Evolutionary conservation across 441 rosid species (phyloP).

Genomic region (Sinapis alba): DNA sequence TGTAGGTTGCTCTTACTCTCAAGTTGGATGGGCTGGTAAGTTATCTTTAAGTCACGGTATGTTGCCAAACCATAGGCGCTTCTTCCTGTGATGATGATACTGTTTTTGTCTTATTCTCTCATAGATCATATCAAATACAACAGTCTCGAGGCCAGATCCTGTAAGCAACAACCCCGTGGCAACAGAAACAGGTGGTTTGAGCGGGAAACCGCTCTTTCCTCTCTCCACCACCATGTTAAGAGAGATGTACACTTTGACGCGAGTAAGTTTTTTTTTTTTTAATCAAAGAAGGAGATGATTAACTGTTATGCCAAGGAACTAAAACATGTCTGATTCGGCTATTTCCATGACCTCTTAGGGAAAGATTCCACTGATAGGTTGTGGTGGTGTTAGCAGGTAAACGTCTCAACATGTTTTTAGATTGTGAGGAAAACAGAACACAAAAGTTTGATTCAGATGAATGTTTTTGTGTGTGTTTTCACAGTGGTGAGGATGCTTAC

Average conservation of each 20-base stretch:
- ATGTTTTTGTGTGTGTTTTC: conserved; percentile 3
- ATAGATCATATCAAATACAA: conserved; percentile 93
- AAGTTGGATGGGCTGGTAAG: conserved; percentile 92
- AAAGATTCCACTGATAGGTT: conserved; percentile 87
- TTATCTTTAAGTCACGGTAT: neutral
- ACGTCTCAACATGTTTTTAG: neutral
- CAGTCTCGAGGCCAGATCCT: conserved; percentile 82
- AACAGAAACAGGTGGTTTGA: conserved; percentile 85
- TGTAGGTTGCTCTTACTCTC: conserved; percentile 94
- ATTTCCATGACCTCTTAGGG: conserved; percentile 54
- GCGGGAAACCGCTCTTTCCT: conserved; percentile 83
- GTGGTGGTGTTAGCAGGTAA: conserved; percentile 97
- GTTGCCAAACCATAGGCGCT: too few species aligned
- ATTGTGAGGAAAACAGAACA: neutral
- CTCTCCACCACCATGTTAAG: conserved; percentile 74
- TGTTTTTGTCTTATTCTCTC: neutral
- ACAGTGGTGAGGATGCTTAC: conserved; percentile 96
- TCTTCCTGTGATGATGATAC: neutral
- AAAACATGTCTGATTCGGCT: conserved; percentile 5
- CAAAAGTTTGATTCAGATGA: neutral
- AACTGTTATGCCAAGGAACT: neutral
- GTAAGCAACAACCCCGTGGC: conserved; percentile 56
- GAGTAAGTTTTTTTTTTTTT: conserved; percentile 62
- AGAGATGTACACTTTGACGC: conserved; percentile 88
- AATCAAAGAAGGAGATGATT: neutral